Conservation (phyloP, 352 stramenopile species). For the Phytophthora kernoviae region DNA sequence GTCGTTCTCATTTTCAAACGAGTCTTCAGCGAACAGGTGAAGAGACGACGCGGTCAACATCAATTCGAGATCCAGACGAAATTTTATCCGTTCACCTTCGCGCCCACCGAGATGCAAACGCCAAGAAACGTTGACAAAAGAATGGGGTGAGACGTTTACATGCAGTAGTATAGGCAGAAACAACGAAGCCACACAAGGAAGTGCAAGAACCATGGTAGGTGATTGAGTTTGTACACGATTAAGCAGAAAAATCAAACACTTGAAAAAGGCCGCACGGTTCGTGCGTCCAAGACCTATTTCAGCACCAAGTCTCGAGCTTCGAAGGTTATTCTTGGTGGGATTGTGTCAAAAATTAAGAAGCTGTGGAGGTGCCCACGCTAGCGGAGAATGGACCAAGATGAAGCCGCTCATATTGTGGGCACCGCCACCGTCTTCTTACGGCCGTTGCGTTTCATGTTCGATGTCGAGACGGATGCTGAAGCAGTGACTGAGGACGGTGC, state of each 20-base stretch:
- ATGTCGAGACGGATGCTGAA: slow-evolving; percentile 50
- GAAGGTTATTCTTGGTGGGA: slow-evolving; percentile 23
- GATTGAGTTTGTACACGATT: slow-evolving; percentile 35
- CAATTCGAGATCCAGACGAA: slow-evolving; percentile 9
- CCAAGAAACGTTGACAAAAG: slow-evolving; percentile 22
- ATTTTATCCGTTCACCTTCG: neutral
- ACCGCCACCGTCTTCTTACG: slow-evolving; percentile 49
- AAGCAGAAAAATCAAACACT: slow-evolving; percentile 13
- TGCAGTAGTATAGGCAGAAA: slow-evolving; percentile 33
- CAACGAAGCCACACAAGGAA: slow-evolving; percentile 15
- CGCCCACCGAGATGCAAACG: slow-evolving; percentile 10
- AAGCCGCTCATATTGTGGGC: slow-evolving; percentile 31
- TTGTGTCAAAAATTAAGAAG: too few relatives aligned
- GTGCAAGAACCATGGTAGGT: slow-evolving; percentile 11
- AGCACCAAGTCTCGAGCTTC: neutral
- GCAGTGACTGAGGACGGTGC: slow-evolving; percentile 23
- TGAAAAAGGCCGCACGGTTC: slow-evolving; percentile 7
- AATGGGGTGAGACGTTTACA: neutral
- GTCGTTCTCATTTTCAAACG: slow-evolving; percentile 60
- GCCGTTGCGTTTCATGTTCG: slow-evolving; percentile 65
- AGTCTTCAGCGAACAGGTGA: slow-evolving; percentile 28
- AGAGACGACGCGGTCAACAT: slow-evolving; percentile 8
- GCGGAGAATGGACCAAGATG: slow-evolving; percentile 4
- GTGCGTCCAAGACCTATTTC: slow-evolving; percentile 10
- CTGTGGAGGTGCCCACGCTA: too few relatives aligned